A percentile compares a stretch with the other conserved stretches of the same genome.
phyloP scores from a whole-genome alignment of 2,329 filamentous ascomycete species.

The Talaromyces sp. region DNA sequence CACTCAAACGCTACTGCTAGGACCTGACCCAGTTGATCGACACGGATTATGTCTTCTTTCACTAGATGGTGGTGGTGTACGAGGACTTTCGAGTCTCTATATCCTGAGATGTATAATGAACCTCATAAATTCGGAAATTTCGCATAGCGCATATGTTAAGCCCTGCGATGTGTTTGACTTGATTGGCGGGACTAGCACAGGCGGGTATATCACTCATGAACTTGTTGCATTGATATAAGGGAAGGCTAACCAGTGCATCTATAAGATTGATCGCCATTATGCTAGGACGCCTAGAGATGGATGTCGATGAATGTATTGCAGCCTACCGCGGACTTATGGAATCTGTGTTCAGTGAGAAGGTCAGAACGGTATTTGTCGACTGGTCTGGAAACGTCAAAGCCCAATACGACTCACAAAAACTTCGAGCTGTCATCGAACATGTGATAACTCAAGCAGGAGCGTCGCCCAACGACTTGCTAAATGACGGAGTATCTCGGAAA shows the following conservation, averaged over 20 bases:
- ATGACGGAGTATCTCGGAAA: slow-evolving; percentile 7
- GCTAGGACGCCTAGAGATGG: slow-evolving; percentile 41
- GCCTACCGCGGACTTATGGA: slow-evolving; percentile 32
- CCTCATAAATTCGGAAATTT: slow-evolving; percentile 14
- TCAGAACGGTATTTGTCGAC: slow-evolving; percentile 6
- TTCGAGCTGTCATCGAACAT: slow-evolving; percentile 12
- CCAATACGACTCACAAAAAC: slow-evolving; percentile 14
- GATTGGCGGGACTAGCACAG: slow-evolving; percentile 25
- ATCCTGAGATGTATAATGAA: slow-evolving; percentile 42
- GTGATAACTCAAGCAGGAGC: slow-evolving; percentile 12
- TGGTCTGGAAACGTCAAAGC: slow-evolving; percentile 14
- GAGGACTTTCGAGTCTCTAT: slow-evolving; percentile 42
- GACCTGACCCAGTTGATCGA: slow-evolving; percentile 6
- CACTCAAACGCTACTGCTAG: background rate
- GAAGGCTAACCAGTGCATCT: background rate
- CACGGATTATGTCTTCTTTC: slow-evolving; percentile 21
- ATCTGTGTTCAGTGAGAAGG: slow-evolving; percentile 29
- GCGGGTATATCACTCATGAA: slow-evolving; percentile 25
- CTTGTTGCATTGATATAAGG: too few species aligned
- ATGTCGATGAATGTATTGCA: slow-evolving; percentile 35
- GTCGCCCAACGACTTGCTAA: slow-evolving; percentile 6
- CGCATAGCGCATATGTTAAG: slow-evolving; percentile 10
- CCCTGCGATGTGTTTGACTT: slow-evolving; percentile 26
- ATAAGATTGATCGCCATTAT: slow-evolving; percentile 40
- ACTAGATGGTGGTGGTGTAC: slow-evolving; percentile 46